Evolutionary conservation across 2,329 filamentous ascomycete species (phyloP), one percentile per base, ranked within the genome.

Genomic region (Helicocarpus griseus): DNA sequence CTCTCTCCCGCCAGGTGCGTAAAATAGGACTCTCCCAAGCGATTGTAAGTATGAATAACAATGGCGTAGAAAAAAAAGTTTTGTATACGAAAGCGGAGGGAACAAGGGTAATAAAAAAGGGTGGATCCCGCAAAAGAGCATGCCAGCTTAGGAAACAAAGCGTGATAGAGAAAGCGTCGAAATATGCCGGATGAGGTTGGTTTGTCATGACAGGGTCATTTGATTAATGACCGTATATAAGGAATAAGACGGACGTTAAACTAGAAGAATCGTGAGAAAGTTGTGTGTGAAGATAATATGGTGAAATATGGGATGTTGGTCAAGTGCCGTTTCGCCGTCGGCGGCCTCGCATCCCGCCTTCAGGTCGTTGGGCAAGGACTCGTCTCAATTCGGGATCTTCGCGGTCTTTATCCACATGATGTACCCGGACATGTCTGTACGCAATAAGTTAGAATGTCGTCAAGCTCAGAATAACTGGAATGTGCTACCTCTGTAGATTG

Each of bases 401-500:
- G 67, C 89, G 91, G 65, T 87, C 83, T 66, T 89, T 93, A 63
- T 97, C 90, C 36, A 83, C 74, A 65, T 97, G 93, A 65, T 97
- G 91, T 39, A 93, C 89, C 50, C 89, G 82, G 31, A 97, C 93
- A 69, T 98, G 93, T 67, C 89, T 95, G 45, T 43, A 1, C 50
- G 28, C 1, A 47, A 29, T n/a, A 24, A 19, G 22, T 46, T 29
- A 48, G 48, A 40, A 43, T 33, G 49, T 9, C n/a, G 17, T 21
- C n/a, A n/a, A n/a, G n/a, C n/a, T n/a, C n/a, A n/a, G n/a, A n/a
- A n/a, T n/a, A n/a, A n/a, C n/a, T n/a, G n/a, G n/a, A n/a, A n/a
- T n/a, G n/a, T 66, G 78, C 58, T 76, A 94, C 88, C 91, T 83
- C 73, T 96, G 91, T 51, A 98, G 73, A 74, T 97, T 97, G 67